Conservation (phyloP, 495 filamentous ascomycete genomes). For the Pyrenula aspistea region DNA sequence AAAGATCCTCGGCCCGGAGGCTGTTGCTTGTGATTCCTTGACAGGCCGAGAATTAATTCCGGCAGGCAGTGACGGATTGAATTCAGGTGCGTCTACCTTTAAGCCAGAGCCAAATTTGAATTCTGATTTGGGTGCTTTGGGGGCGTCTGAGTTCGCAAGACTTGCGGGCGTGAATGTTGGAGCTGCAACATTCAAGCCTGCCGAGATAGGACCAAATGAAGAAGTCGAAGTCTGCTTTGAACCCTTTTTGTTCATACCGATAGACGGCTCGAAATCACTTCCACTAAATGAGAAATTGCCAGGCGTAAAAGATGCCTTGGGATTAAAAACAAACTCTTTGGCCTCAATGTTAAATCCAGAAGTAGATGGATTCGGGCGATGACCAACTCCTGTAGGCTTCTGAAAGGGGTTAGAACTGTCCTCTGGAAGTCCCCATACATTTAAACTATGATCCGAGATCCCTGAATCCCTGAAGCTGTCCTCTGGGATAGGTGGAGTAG, state of each 20-base stretch:
- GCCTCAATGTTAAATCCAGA: constrained; percentile 81
- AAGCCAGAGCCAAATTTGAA: constrained; percentile 73
- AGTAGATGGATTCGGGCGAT: constrained; percentile 52
- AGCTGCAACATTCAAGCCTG: constrained; percentile 52
- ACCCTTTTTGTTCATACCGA: constrained; percentile 6
- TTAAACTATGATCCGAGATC: neutral
- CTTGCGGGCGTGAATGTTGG: constrained; percentile 58
- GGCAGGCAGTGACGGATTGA: constrained; percentile 41
- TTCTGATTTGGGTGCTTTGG: constrained; percentile 27
- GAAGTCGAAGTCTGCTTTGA: neutral
- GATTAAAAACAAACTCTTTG: constrained; percentile 77
- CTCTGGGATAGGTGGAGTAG: neutral
- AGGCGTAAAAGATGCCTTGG: constrained; percentile 48
- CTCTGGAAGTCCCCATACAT: neutral
- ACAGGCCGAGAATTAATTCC: constrained; percentile 15
- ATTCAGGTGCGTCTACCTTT: constrained; percentile 70
- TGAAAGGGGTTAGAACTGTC: neutral
- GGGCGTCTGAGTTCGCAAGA: constrained; percentile 9
- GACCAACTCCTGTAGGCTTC: constrained; percentile 13
- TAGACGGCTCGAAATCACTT: constrained; percentile 40
- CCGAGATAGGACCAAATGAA: constrained; percentile 15
- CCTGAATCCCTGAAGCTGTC: neutral
- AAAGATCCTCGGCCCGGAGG: constrained; percentile 50
- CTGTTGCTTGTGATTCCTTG: constrained; percentile 13
- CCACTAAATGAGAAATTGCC: constrained; percentile 41